phyloP scores from a whole-genome alignment of 345 rosid species.

The Erucastrum elatum region DNA sequence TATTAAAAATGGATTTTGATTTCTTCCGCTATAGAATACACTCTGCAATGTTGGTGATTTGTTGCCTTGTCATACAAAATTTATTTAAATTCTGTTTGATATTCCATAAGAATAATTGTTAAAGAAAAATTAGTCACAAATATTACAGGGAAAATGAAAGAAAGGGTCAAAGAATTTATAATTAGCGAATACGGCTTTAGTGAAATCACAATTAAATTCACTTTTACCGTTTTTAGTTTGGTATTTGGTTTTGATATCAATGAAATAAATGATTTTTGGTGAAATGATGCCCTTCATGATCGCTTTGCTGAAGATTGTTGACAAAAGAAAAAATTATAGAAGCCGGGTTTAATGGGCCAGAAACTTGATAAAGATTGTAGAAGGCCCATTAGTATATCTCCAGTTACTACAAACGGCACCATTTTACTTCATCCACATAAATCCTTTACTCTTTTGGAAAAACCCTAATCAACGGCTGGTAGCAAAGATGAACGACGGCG shows the following conservation, averaged over 20 bases:
- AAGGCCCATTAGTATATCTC: too few species aligned
- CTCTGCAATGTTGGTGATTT: not conserved
- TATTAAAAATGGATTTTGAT: slow-evolving; percentile 11
- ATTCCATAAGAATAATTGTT: too few species aligned
- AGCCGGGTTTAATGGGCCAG: not conserved
- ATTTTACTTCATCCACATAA: not conserved
- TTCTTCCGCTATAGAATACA: not conserved
- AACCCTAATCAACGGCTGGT: slow-evolving; percentile 27
- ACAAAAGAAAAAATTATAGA: too few species aligned
- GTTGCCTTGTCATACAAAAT: not conserved
- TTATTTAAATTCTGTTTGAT: not conserved
- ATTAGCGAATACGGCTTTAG: too few species aligned
- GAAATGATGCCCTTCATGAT: not conserved
- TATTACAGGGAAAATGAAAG: too few species aligned
- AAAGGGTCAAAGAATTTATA: too few species aligned
- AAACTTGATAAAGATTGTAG: not conserved
- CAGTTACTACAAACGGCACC: not conserved
- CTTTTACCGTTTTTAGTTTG: too few species aligned
- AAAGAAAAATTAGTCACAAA: too few species aligned
- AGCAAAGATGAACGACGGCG: slow-evolving; percentile 20
- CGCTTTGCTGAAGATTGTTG: too few species aligned
- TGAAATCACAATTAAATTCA: too few species aligned
- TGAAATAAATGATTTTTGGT: not conserved
- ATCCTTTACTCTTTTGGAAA: not conserved
- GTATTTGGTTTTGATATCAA: not conserved